A percentile compares a stretch with the other conserved stretches of the same genome.
Evolutionary conservation across 2,329 filamentous ascomycete species (phyloP).

Genomic region (Corynespora cassiicola): DNA sequence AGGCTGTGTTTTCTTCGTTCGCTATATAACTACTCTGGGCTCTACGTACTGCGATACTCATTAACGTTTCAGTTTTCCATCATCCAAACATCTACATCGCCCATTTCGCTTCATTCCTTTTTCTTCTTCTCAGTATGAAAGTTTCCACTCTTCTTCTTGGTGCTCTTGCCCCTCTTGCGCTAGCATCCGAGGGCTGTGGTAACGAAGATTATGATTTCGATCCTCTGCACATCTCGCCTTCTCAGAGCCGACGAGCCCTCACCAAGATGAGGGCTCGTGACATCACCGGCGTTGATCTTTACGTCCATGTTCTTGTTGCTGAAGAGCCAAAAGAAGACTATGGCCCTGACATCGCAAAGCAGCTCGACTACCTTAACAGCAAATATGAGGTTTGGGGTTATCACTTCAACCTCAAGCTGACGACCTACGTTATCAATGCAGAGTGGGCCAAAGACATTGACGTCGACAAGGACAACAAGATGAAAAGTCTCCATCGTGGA

Average conservation of each 20-base stretch:
- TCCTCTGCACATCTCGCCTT: conserved; percentile 15
- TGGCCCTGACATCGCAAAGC: conserved; percentile 10
- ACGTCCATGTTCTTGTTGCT: conserved; percentile 16
- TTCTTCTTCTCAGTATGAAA: conserved; percentile 14
- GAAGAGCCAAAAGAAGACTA: conserved; percentile 13
- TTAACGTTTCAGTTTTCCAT: neutral
- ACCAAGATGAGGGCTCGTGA: conserved; percentile 16
- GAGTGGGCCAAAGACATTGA: conserved; percentile 22
- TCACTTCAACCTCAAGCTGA: conserved; percentile 16
- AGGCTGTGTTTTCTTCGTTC: too few species aligned
- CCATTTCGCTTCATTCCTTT: conserved; percentile 5
- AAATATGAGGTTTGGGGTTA: conserved; percentile 20
- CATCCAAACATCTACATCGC: conserved; percentile 3
- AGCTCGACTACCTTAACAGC: conserved; percentile 18
- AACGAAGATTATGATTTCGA: conserved; percentile 20
- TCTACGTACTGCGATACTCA: neutral
- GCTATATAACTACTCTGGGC: neutral
- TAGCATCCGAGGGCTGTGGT: conserved; percentile 8
- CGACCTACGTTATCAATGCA: conserved; percentile 13
- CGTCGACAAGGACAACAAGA: conserved; percentile 25
- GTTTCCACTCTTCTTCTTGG: conserved; percentile 9
- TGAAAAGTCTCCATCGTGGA: conserved; percentile 61
- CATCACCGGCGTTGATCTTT: conserved; percentile 13
- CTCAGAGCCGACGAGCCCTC: conserved; percentile 9
- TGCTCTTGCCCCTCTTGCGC: conserved; percentile 7